Evolutionary conservation across 2,329 filamentous ascomycete species (phyloP), one percentile per base, ranked within the genome.

Genomic region (Penicillium polonicum): DNA sequence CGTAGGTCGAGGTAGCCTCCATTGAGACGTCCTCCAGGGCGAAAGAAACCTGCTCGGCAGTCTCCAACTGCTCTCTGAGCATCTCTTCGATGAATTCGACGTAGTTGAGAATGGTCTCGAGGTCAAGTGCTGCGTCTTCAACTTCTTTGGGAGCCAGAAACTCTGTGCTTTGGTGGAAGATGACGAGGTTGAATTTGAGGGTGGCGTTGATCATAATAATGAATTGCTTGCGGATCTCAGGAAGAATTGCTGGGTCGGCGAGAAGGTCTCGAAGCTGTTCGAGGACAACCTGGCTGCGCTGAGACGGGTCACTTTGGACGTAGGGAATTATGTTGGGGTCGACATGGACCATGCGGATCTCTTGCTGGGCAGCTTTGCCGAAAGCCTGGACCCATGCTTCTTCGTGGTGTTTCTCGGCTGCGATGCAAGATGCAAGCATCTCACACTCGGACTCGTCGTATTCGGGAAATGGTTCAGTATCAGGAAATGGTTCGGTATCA

Each of bases 381-480:
- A 72, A 52, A 3, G 69, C 68, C 15, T 58, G 42, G 7, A 60
- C 59, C 56, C 70, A 71, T 15, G 63, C 64, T 23, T 61, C 55
- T n/a, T 68, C 64, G 5, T 59, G 52, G 7, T 41, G 45, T 15
- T 55, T 49, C 27, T 70, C 58, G 5, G 53, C 42, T 2, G 43
- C 31, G 3, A 51, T 23, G 2, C 21, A 29, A 25, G 65, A 59
- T 43, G 60, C 48, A 39, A 35, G 5, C 63, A 9, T 53, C 55
- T 44, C 45, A 25, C 52, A 51, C 10, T 50, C 45, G 7, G 38
- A 31, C 25, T 67, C 61, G 41, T 67, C 55, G 48, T 70, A 72
- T 12, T 67, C 66, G 0, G 70, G 70, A 21, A 72, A 72, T 0
- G 68, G 63, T 39, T 72, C 70, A 1, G 57, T 10, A 9, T 65